Evolutionary conservation across 2,329 filamentous ascomycete species (phyloP).

Genomic region (Coniochaeta sp.): DNA sequence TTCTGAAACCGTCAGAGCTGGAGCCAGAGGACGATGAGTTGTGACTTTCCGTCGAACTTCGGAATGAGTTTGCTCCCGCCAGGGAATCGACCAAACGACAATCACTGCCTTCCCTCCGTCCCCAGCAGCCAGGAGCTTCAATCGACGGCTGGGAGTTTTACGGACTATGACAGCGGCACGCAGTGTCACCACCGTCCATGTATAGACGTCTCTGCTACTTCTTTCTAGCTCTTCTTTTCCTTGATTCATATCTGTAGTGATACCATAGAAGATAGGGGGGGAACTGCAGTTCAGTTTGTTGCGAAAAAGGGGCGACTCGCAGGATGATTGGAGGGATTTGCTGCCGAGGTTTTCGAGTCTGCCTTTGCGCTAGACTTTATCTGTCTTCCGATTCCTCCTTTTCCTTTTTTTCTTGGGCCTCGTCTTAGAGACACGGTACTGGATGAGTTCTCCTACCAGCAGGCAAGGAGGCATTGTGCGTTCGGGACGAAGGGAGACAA

Average conservation of each 20-base stretch:
- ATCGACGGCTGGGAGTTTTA: constrained; percentile 60
- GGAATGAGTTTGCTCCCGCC: constrained; percentile 48
- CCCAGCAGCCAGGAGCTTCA: constrained; percentile 2
- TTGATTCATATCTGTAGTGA: constrained; percentile 1
- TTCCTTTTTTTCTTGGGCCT: background rate
- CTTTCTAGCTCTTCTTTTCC: background rate
- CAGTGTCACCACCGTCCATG: background rate
- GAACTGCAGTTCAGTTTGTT: background rate
- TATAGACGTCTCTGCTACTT: background rate
- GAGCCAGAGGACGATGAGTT: constrained; percentile 79
- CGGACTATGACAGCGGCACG: constrained; percentile 35
- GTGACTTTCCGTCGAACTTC: constrained; percentile 70
- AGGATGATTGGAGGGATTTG: background rate
- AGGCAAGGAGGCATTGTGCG: background rate
- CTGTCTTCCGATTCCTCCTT: background rate
- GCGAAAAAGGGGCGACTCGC: background rate
- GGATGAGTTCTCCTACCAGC: background rate
- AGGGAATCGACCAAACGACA: constrained; percentile 10
- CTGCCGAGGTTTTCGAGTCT: background rate
- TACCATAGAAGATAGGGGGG: background rate
- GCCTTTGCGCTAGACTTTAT: background rate
- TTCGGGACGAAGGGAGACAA: background rate
- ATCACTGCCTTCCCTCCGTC: background rate
- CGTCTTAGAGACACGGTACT: background rate
- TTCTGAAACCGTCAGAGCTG: constrained; percentile 95